phyloP scores from a whole-genome alignment of 805 yeast species.

The Metschnikowia continentalis region DNA sequence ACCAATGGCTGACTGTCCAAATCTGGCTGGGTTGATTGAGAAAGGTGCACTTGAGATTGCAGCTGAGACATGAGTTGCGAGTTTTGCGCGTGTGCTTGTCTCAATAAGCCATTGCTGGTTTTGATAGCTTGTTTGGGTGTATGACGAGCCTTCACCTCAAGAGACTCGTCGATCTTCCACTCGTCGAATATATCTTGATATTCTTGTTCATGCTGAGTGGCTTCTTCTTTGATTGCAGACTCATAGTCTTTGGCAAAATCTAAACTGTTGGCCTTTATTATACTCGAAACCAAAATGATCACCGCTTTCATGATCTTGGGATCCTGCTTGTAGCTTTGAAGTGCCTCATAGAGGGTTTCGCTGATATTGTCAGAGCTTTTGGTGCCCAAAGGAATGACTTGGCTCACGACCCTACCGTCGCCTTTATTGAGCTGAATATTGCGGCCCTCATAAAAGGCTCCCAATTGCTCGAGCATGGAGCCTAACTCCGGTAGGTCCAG shows the following conservation, averaged over 20 bases:
- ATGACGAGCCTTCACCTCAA: not conserved
- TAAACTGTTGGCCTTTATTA: slow-evolving; percentile 6
- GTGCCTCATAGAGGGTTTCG: not conserved
- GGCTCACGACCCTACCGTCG: not conserved
- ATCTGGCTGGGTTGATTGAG: not conserved
- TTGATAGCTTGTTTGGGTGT: not conserved
- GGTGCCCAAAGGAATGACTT: not conserved
- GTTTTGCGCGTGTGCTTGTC: not conserved
- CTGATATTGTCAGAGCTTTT: not conserved
- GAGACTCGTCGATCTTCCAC: slow-evolving; percentile 2
- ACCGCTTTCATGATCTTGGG: slow-evolving; percentile 6
- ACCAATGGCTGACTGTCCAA: not conserved
- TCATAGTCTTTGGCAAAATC: slow-evolving; percentile 2
- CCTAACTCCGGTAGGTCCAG: slow-evolving; percentile 32
- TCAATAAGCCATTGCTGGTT: not conserved
- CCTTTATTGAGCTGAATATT: slow-evolving; percentile 6
- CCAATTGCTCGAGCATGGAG: slow-evolving; percentile 33
- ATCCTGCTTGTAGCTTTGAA: slow-evolving; percentile 1
- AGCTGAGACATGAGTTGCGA: not conserved
- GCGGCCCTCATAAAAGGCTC: slow-evolving; percentile 5
- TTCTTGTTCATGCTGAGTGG: not conserved
- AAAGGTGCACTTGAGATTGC: not conserved
- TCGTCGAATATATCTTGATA: slow-evolving; percentile 6
- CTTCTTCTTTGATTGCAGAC: slow-evolving; percentile 6
- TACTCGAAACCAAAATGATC: slow-evolving; percentile 7